Percentiles rank a stretch among this genome's conserved stretches.
Evolutionary conservation across 768 basidiomycete genomes (phyloP).

Genomic region (Suillus clintonianus): DNA sequence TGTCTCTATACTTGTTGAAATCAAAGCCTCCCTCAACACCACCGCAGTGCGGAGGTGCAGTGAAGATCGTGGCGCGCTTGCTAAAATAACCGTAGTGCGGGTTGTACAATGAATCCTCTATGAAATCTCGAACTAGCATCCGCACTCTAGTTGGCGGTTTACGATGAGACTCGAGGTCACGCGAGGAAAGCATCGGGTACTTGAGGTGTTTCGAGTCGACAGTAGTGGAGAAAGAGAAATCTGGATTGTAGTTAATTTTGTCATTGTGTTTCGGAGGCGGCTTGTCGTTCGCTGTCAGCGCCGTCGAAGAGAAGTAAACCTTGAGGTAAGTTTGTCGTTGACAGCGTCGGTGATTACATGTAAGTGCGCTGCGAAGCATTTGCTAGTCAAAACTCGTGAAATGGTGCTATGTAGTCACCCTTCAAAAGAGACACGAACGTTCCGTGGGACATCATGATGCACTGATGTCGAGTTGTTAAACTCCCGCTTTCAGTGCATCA

Average conservation of each 20-base stretch:
- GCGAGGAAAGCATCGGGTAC: constrained; percentile 68
- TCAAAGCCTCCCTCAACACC: constrained; percentile 55
- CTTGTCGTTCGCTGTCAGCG: constrained; percentile 12
- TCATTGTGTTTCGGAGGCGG: constrained; percentile 35
- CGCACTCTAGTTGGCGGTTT: constrained; percentile 79
- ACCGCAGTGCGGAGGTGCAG: constrained; percentile 47
- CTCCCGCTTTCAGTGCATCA: constrained; percentile 12
- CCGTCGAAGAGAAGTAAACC: constrained; percentile 25
- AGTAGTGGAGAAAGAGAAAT: constrained; percentile 52
- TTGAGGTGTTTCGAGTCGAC: constrained; percentile 46
- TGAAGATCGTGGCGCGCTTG: constrained; percentile 89
- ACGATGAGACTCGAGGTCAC: constrained; percentile 48
- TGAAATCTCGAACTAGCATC: constrained; percentile 95
- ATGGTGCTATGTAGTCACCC: not conserved
- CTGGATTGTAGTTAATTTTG: constrained; percentile 79
- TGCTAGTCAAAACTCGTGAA: not conserved
- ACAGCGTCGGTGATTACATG: constrained; percentile 19
- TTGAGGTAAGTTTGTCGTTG: constrained; percentile 21
- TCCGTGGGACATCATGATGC: constrained; percentile 1
- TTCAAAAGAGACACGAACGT: not conserved
- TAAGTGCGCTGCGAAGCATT: constrained; percentile 25
- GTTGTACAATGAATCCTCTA: constrained; percentile 96
- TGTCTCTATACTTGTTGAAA: constrained; percentile 66
- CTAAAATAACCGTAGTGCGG: constrained; percentile 98
- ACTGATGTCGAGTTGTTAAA: constrained; percentile 6